Percentiles rank a stretch among this genome's conserved stretches.
These are phyloP conservation scores for Tetraselmis striata DNA, from an alignment of 139 green algal genomes.

Conservation along the genomic window DNA sequence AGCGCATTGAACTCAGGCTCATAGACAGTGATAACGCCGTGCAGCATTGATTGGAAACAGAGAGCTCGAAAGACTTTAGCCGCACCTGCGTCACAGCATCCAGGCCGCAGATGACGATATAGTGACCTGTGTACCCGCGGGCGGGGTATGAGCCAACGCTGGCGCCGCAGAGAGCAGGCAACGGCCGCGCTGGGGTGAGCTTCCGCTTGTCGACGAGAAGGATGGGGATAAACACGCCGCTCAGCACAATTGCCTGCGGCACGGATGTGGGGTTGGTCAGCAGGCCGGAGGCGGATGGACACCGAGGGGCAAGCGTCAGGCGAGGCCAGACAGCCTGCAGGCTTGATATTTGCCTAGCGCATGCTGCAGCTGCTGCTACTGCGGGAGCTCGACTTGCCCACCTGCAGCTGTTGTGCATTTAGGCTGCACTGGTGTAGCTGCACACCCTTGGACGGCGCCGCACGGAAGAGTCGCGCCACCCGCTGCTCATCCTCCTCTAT, in stretches of 20 bases:
- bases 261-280: too few species aligned
- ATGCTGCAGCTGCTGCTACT: too few species aligned
- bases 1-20: too few species aligned
- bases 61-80: background rate
- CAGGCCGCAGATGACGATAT: slow-evolving; percentile 50
- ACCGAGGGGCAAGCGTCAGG: too few species aligned
- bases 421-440: slow-evolving; percentile 1
- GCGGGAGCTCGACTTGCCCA: too few species aligned
- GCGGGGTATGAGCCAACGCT: background rate
- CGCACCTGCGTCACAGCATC: slow-evolving; percentile 13
- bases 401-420: background rate
- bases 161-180: background rate
- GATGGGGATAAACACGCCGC: slow-evolving; percentile 55
- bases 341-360: too few species aligned
- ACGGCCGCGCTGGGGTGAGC: slow-evolving; percentile 29
- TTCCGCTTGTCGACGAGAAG: slow-evolving; percentile 76
- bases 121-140: slow-evolving; percentile 47
- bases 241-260: slow-evolving; percentile 21
- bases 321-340: background rate
- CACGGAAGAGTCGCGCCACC: slow-evolving; percentile 69
- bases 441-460: slow-evolving; percentile 1
- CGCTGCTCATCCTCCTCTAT: slow-evolving; percentile 65
- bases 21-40: too few species aligned
- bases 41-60: background rate
- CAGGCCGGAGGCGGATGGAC: too few species aligned